These are phyloP conservation scores for Rosa persica DNA, from an alignment of 306 rosid genomes.

Conservation along the genomic window DNA sequence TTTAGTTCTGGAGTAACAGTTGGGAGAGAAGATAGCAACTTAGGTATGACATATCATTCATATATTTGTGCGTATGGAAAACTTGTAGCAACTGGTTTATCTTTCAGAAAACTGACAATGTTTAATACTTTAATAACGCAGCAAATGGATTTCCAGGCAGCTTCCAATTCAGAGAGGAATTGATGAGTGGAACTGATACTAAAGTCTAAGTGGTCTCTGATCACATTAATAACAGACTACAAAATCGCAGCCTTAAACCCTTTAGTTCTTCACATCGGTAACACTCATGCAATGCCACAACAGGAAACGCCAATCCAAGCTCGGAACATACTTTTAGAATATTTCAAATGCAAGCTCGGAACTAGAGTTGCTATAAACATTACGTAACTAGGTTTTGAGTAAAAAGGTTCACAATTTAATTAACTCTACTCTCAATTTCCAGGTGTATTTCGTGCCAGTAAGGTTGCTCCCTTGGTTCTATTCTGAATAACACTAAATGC, in stretches of 20 bases:
- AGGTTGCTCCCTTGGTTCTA: not conserved
- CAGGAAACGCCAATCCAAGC: not conserved
- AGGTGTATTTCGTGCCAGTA: not conserved
- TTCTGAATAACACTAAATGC: not conserved
- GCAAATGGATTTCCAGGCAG: too few relatives aligned
- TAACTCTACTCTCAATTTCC: not conserved
- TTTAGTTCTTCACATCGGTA: not conserved
- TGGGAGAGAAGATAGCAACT: too few relatives aligned
- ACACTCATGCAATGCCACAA: not conserved
- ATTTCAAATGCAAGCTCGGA: not conserved
- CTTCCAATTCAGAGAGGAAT: too few relatives aligned
- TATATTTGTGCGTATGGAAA: too few relatives aligned
- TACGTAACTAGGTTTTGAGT: not conserved
- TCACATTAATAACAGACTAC: not conserved
- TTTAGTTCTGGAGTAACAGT: too few relatives aligned
- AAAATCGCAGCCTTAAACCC: not conserved
- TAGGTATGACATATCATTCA: too few relatives aligned
- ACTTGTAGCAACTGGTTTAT: too few relatives aligned
- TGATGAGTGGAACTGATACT: too few relatives aligned
- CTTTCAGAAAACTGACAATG: too few relatives aligned
- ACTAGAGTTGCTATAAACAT: not conserved
- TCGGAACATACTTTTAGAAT: not conserved
- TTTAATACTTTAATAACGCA: too few relatives aligned
- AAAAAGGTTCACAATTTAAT: not conserved
- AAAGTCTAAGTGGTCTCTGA: not conserved